Evolutionary conservation across 345 rosid species (phyloP), one percentile per base, ranked within the genome.

Genomic region (Nephelium lappaceum): DNA sequence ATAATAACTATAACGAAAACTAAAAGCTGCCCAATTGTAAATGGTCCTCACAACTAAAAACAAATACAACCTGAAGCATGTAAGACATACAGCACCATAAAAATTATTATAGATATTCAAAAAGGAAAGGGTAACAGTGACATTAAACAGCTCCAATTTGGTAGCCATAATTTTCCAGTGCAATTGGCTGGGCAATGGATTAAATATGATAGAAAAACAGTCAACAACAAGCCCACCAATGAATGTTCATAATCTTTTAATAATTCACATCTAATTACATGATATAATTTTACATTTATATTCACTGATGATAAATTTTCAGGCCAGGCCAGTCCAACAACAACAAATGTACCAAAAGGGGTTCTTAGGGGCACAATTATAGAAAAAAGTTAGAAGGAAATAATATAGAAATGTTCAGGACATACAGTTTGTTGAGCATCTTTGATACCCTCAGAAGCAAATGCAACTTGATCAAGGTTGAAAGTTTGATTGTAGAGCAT

Each of bases 381-480:
- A 38, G 36, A 68, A 41, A 36, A 42, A 24, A 58, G 63, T 6
- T 49, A 14, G 5, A 14, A 38, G 8, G 16, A 15, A 63, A 61
- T 2, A 39, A 45, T 36, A 64, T 63, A 36, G 62, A 18, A 71
- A 49, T 72, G 36, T 61, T 47, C 18, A 55, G 72, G 24, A 84
- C 92, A 67, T 96, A 96, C 98, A 63, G 99, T 94, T 87, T 94
- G 98, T 64, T 97, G 98, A 61, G 98, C 99, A 84, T 97, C 99
- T 88, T 93, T 97, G 79, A 94, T 86, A 61, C 99, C 99, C 88
- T 97, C 99, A 5, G 98, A 77, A 82, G 99, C 98, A 87, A 97
- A 97, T n/a, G 97, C 85, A 82, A 97, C 99, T 94, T 97, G 99
- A 89, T 97, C 99, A 53, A 97, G 99, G 84, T 96, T 96, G 74